These are phyloP conservation scores for Globisporangium parvum DNA, from an alignment of 352 stramenopile genomes.

Conservation along the genomic window DNA sequence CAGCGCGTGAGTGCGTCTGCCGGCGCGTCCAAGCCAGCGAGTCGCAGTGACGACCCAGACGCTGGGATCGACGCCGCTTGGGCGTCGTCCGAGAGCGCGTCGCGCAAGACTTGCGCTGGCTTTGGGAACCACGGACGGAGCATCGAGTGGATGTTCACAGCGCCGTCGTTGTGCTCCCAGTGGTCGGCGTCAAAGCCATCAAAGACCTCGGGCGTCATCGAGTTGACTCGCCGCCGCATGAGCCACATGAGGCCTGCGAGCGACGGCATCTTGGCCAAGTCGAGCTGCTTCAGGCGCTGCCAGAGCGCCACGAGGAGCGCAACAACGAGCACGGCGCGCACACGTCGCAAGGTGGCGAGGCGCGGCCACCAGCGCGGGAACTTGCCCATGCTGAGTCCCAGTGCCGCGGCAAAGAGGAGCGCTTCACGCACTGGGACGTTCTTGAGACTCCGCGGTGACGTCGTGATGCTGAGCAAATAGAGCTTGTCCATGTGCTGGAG, in stretches of 20 bases:
- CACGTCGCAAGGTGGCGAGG: conserved; percentile 4
- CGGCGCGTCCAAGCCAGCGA: conserved; percentile 10
- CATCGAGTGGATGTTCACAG: conserved; percentile 73
- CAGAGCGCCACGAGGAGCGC: conserved; percentile 24
- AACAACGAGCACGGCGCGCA: conserved; percentile 12
- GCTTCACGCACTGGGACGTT: conserved; percentile 31
- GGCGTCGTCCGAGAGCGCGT: conserved; percentile 9
- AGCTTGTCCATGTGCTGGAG: conserved; percentile 57
- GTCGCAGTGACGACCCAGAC: conserved; percentile 31
- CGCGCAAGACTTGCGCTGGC: conserved; percentile 29
- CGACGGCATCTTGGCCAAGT: conserved; percentile 58
- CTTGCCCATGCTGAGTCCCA: conserved; percentile 2
- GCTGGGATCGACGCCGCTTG: conserved; percentile 28
- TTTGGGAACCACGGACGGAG: conserved; percentile 58
- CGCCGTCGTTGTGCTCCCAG: conserved; percentile 73
- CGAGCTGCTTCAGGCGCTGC: conserved; percentile 33
- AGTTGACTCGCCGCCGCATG: conserved; percentile 41
- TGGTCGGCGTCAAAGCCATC: conserved; percentile 50
- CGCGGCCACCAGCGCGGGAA: conserved; percentile 18
- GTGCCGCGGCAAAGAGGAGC: conserved; percentile 4
- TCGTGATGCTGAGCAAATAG: conserved; percentile 58
- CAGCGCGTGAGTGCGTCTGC: conserved; percentile 26
- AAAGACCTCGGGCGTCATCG: conserved; percentile 42
- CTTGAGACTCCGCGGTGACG: conserved; percentile 35
- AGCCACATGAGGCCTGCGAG: conserved; percentile 59